Evolutionary conservation across 2,329 filamentous ascomycete species (phyloP).

Genomic region (Apiospora phragmitis): DNA sequence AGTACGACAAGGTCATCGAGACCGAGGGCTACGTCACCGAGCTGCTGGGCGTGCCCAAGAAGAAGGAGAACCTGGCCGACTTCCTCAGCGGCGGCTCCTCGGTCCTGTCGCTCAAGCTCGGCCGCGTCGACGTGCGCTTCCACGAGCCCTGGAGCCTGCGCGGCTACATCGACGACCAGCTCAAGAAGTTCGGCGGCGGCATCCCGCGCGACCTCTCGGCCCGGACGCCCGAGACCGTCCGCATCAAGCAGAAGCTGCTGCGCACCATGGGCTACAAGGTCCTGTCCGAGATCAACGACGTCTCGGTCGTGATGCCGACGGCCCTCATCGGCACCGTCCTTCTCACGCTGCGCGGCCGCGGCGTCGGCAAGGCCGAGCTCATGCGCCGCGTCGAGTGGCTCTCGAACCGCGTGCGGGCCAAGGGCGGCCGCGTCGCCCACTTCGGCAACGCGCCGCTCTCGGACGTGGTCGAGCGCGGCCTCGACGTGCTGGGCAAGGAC

Average conservation of each 20-base stretch:
- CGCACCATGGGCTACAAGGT: constrained; percentile 90
- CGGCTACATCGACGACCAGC: constrained; percentile 77
- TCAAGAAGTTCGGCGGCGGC: constrained; percentile 51
- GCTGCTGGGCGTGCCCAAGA: constrained; percentile 89
- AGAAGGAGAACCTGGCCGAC: constrained; percentile 88
- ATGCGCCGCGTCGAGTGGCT: constrained; percentile 90
- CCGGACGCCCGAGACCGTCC: constrained; percentile 48
- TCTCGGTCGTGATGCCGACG: constrained; percentile 97
- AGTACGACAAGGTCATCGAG: constrained; percentile 99
- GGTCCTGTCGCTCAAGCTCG: constrained; percentile 83
- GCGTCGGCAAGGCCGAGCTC: constrained; percentile 84
- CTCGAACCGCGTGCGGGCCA: constrained; percentile 74
- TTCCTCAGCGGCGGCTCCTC: constrained; percentile 85
- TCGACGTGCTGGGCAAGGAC: constrained; percentile 88
- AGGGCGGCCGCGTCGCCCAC: constrained; percentile 90
- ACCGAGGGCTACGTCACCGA: constrained; percentile 96
- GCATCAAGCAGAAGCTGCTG: constrained; percentile 70
- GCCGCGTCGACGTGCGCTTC: constrained; percentile 92
- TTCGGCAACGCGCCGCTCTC: constrained; percentile 80
- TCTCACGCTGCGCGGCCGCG: constrained; percentile 85
- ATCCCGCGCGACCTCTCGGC: constrained; percentile 50
- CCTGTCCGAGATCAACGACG: constrained; percentile 89
- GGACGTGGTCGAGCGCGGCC: constrained; percentile 81
- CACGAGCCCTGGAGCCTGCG: constrained; percentile 93
- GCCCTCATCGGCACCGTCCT: constrained; percentile 93